Base-by-base conservation (phyloP, 2,329 filamentous ascomycete genomes). In the Penicillium sp. region DNA sequence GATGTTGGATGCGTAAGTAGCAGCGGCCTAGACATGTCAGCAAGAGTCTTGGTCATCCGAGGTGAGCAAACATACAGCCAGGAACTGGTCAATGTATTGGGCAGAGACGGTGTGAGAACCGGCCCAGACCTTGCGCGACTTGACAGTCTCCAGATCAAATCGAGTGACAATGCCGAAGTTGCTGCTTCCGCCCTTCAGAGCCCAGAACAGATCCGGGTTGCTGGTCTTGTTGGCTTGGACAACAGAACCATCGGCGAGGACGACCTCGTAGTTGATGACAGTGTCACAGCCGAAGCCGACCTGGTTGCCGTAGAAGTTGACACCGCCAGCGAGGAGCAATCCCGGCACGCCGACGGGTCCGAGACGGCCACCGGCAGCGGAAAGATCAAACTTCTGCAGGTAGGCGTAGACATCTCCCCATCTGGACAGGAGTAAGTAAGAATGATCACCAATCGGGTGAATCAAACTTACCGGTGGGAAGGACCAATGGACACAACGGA, bases 101-200 rank as follows among this genome's bases (percentile, higher is more conserved):
- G 59, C 61, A 1, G 61, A 42, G 1, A 71, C 63, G 1, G 59
- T 64, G 31, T 67, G 59, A 29, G 62, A 38, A n/a, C 72, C 72
- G 13, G 67, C 71, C 72, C 70, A 75, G 10, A 75, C 56, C 58
- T 63, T 63, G 48, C 47, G 49, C 5, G 66, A 72, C 57, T 49
- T 50, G 48, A 68, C 61, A 2, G 69, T 68, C 56, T 69, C 61
- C 5, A 77, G 44, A 46, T 76, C 73, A 47, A 77, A 77, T 3
- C 71, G 65, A 1, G 75, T 77, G 13, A 77, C 75, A 4, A 77
- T 60, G 3, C 75, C 75, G 47, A 78, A 77, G 59, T 77, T 77
- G 52, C 65, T 72, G 52, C 69, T 71, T n/a, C 76, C 76, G 3
- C 75, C 75, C 57, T 77, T 77, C 38, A 78, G 58, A 21, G 75